Evolutionary conservation across 371 early-diverging fungal species (phyloP), one percentile per base, ranked within the genome.

Genomic region (Mucor velutinosus): DNA sequence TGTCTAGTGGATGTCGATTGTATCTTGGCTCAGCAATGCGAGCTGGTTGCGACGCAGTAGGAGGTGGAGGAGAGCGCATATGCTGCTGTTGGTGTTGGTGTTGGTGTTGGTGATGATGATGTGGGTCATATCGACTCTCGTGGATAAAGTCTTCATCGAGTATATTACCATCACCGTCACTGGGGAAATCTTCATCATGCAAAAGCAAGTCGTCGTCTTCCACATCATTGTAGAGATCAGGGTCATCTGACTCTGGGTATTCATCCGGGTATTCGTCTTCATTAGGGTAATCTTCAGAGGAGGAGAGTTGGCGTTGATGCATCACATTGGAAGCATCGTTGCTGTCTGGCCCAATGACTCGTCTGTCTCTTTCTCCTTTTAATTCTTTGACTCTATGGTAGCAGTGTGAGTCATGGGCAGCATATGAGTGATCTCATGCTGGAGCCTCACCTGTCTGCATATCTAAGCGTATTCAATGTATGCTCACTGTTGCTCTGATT

Each of bases 381-480:
- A 97, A 78, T 47, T 94, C 95, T 74, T 96, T 96, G 32, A 96
- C 96, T 66, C 95, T 93, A 43, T n/a, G 23, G 21, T 10, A 30
- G 3, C 45, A 43, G 45, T 14, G 45, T 43, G 7, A 43, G 45
- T 43, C 30, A 43, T 14, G 14, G 23, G 35, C 10, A 65, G 35
- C 35, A 6, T 10, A 33, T 8, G 1, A 2, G 10, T 33, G 6
- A 6, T 33, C 35, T 33, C 35, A 45, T 45, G 21, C 15, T 15
- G 15, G 2, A 45, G n/a, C 7, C 21, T n/a, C 87, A 93, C 93
- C 95, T 85, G 77, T 98, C 97, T 11, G 99, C 99, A 78, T 99
- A 99, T 39, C 99, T 89, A 32, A 99, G 84, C 1, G 99, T 99
- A 75, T 99, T 99, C 27, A 99, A 83, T 0, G 99, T 95, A 76